Percentiles rank a stretch among this genome's conserved stretches.
Evolutionary conservation across 352 stramenopile genomes (phyloP).

Genomic region (Thraustochytrium striatum): DNA sequence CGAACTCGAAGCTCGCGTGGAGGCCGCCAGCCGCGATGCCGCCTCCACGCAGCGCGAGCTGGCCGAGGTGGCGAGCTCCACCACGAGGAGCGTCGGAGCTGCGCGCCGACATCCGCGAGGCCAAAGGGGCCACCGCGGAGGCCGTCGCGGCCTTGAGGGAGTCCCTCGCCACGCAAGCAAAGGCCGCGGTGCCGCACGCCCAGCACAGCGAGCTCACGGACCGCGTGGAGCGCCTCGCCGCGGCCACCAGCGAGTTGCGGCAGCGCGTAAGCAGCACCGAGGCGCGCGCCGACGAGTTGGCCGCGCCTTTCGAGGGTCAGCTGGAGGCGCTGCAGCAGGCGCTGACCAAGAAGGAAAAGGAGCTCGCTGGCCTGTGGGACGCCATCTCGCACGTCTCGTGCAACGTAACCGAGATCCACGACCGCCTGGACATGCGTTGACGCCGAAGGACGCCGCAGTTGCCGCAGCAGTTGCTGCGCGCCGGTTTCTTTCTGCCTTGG

Average conservation of each 20-base stretch:
- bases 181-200: not conserved
- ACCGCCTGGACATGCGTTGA: too few relatives aligned
- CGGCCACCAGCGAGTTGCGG: not conserved
- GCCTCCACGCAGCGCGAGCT: not conserved
- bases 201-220: too few relatives aligned
- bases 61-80: not conserved
- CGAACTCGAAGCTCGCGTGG: not conserved
- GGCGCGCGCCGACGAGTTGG: not conserved
- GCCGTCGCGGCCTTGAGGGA: not conserved
- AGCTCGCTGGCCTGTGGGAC: not conserved
- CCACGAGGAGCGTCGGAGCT: not conserved
- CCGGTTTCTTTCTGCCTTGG: too few relatives aligned
- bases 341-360: not conserved
- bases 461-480: too few relatives aligned
- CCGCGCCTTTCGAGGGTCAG: not conserved
- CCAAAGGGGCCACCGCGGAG: not conserved
- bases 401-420: slow-evolving; percentile 2
- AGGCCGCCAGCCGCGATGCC: not conserved
- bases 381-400: not conserved
- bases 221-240: too few relatives aligned
- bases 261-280: not conserved
- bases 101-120: not conserved
- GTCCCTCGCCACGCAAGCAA: not conserved
- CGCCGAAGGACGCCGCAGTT: too few relatives aligned
- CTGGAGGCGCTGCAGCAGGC: not conserved